These are phyloP conservation scores for Termitomyces sp. DNA, from an alignment of 768 basidiomycete genomes.

Conservation along the genomic window DNA sequence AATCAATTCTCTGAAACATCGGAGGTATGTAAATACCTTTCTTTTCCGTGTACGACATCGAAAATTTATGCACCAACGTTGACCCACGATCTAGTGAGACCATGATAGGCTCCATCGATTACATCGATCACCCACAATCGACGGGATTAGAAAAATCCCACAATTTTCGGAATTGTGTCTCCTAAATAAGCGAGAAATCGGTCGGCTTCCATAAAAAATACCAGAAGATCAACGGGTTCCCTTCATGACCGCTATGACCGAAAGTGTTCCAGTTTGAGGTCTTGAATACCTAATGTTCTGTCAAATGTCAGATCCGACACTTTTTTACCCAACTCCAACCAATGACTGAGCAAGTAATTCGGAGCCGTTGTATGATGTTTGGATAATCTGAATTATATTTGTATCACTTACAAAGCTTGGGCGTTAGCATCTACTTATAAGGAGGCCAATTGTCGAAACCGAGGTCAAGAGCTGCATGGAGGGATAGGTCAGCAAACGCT, in stretches of 20 bases:
- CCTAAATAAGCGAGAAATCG: background rate
- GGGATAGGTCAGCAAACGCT: background rate
- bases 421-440: slow-evolving; percentile 3
- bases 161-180: background rate
- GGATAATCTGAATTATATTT: background rate
- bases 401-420: background rate
- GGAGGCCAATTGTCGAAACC: slow-evolving; percentile 67
- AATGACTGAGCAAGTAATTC: too few relatives aligned
- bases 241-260: background rate
- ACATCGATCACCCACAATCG: background rate
- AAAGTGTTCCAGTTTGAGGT: background rate
- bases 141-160: background rate
- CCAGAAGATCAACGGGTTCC: background rate
- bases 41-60: background rate
- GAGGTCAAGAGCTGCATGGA: slow-evolving; percentile 50
- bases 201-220: background rate
- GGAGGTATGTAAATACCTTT: background rate
- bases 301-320: background rate
- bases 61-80: background rate
- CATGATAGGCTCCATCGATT: background rate
- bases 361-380: background rate
- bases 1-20: slow-evolving; percentile 3
- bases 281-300: background rate
- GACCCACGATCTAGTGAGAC: background rate
- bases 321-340: background rate